Base-by-base conservation (phyloP, 2,329 filamentous ascomycete genomes). In the Tolypocladium endophyticum region DNA sequence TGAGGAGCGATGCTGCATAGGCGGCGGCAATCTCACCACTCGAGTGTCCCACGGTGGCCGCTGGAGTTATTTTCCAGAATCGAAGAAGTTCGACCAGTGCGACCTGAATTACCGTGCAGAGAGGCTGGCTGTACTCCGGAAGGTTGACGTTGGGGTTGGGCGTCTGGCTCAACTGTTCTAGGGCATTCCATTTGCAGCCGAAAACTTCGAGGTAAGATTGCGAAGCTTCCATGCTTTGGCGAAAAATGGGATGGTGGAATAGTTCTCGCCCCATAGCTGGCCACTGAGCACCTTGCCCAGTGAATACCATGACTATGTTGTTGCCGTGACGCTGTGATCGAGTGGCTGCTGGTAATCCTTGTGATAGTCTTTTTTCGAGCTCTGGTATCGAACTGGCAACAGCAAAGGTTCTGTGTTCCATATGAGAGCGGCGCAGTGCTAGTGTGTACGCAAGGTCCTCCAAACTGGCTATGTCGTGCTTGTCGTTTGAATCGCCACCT, bases 281-380 rank as follows among this genome's bases (percentile, higher is more conserved):
- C 73, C 76, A 79, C 55, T 79, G 77, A 0, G 76, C 75, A 1
- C 77, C 77, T 59, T 79, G 77, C 8, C 77, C 77, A 0, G 75
- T 78, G 65, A 79, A 79, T 30, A 76, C 66, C 35, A 67, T 66
- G 5, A 70, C 60, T n/a, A 58, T 8, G 38, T 39, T 39, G 38
- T 16, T 23, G 12, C 35, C 33, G 33, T 55, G 28, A 8, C 38
- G 33, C 7, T 23, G 38, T 38, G 8, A 20, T 55, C 30, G 53
- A 38, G 12, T 36, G 33, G 18, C 25, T 55, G n/a, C 20, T n/a
- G n/a, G 33, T 36, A 23, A 38, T 39, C 38, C 38, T 39, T 39
- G 38, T 11, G 18, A 2, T 11, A 38, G 16, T 18, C 18, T 18
- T 20, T 39, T 39, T n/a, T 20, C 30, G 8, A 55, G 53, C n/a